A percentile compares a stretch with the other conserved stretches of the same genome.
Conservation (phyloP, 805 yeast genomes). For the Starmera pachycereana region DNA sequence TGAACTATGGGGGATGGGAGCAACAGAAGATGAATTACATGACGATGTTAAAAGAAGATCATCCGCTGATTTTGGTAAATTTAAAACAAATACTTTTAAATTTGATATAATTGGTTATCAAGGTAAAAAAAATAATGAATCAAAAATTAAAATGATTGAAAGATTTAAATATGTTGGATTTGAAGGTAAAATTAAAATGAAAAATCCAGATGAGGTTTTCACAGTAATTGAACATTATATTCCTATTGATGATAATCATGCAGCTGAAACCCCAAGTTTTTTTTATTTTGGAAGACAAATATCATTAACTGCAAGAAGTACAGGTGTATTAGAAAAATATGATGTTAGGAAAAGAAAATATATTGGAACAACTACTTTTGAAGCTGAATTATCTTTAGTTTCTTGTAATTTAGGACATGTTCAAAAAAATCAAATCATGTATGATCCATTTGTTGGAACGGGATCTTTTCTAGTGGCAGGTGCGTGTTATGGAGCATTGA, state of each 20-base stretch:
- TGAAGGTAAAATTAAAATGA: slow-evolving; percentile 70
- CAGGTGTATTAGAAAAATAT: slow-evolving; percentile 61
- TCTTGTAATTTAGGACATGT: slow-evolving; percentile 84
- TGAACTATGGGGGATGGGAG: slow-evolving; percentile 77
- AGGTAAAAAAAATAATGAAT: slow-evolving; percentile 45
- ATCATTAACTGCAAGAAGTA: slow-evolving; percentile 47
- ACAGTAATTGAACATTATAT: slow-evolving; percentile 68
- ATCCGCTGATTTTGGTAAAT: slow-evolving; percentile 16
- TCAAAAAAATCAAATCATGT: slow-evolving; percentile 50
- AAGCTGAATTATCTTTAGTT: slow-evolving; percentile 81
- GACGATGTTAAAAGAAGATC: slow-evolving; percentile 24
- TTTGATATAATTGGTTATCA: slow-evolving; percentile 74
- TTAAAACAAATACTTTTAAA: slow-evolving; percentile 49
- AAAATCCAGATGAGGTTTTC: slow-evolving; percentile 61
- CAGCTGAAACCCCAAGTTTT: slow-evolving; percentile 39
- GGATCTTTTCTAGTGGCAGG: slow-evolving; percentile 91
- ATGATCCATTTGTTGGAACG: slow-evolving; percentile 96
- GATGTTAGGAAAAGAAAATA: slow-evolving; percentile 76
- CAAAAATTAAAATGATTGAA: slow-evolving; percentile 57
- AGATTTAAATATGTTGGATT: slow-evolving; percentile 60
- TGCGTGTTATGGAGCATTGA: slow-evolving; percentile 69
- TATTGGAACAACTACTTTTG: slow-evolving; percentile 95
- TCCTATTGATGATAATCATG: slow-evolving; percentile 30
- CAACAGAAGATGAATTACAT: slow-evolving; percentile 47
- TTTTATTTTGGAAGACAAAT: slow-evolving; percentile 74